Percentiles rank a stretch among this genome's conserved stretches.
Evolutionary conservation across 176 grass and related monocot genomes (phyloP).

Genomic region (Oryza glumipatula): DNA sequence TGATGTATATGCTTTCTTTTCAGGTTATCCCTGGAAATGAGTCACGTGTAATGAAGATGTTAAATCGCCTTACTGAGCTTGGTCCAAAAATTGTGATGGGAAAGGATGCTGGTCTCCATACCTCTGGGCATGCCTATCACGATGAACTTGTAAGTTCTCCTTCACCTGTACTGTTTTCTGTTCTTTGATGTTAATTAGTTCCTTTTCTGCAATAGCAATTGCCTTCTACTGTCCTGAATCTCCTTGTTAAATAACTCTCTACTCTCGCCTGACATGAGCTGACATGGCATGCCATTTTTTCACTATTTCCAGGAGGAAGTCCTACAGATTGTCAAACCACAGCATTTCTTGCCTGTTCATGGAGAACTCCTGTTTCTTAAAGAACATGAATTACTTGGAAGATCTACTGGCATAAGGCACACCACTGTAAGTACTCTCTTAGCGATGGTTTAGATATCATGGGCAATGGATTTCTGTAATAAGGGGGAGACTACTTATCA

Average conservation of each 20-base stretch:
- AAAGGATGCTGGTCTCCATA: conserved; percentile 92
- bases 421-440: conserved; percentile 81
- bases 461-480: conserved; percentile 5
- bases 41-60: conserved; percentile 97
- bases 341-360: conserved; percentile 98
- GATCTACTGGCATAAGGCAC: conserved; percentile 92
- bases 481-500: neutral
- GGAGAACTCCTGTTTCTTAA: conserved; percentile 95
- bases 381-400: conserved; percentile 97
- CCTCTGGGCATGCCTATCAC: conserved; percentile 89
- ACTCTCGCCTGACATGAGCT: conserved; percentile 7
- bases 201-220: conserved; percentile 24
- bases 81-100: conserved; percentile 95
- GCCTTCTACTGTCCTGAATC: neutral
- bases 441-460: conserved; percentile 18
- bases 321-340: conserved; percentile 95
- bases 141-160: conserved; percentile 75
- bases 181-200: conserved; percentile 28
- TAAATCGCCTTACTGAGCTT: conserved; percentile 89
- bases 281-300: conserved; percentile 15
- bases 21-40: conserved; percentile 99
- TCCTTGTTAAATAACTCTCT: conserved; percentile 36
- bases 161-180: conserved; percentile 15
- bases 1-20: conserved; percentile 31
- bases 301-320: conserved; percentile 91